Conservation (phyloP, 257 asterid species). For the Solanum stenotomum region DNA sequence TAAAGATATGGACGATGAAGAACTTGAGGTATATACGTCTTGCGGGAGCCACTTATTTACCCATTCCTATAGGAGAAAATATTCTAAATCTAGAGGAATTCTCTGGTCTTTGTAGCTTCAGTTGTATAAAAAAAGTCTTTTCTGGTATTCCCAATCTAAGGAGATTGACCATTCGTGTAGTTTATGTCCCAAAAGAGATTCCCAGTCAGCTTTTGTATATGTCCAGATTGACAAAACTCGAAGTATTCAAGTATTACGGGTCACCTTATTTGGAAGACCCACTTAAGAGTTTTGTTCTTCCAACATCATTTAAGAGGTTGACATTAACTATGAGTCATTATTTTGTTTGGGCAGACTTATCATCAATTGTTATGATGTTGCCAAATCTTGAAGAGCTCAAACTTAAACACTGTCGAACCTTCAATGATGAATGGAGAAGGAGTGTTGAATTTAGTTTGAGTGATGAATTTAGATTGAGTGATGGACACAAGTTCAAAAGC, state of each 20-base stretch:
- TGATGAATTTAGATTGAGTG: not conserved
- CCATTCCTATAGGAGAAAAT: not conserved
- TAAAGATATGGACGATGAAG: not conserved
- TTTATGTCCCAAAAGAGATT: not conserved
- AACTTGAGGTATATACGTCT: not conserved
- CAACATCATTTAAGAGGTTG: not conserved
- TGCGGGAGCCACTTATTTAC: not conserved
- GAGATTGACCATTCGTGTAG: not conserved
- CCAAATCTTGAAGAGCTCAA: not conserved
- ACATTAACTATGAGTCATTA: rapidly evolving
- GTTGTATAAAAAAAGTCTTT: not conserved
- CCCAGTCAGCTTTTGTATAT: rapidly evolving
- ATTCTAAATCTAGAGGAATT: not conserved
- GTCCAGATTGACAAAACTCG: not conserved
- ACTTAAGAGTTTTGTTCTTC: not conserved
- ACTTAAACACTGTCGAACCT: not conserved
- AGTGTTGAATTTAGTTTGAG: not conserved
- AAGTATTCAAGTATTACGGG: not conserved
- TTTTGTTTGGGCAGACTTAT: not conserved
- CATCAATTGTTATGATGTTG: not conserved
- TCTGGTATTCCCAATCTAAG: not conserved
- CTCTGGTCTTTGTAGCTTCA: not conserved
- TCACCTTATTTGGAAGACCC: not conserved
- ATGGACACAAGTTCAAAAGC: not conserved
- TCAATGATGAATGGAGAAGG: not conserved